phyloP scores from a whole-genome alignment of 352 stramenopile species.

The Phytopythium oedochilum region DNA sequence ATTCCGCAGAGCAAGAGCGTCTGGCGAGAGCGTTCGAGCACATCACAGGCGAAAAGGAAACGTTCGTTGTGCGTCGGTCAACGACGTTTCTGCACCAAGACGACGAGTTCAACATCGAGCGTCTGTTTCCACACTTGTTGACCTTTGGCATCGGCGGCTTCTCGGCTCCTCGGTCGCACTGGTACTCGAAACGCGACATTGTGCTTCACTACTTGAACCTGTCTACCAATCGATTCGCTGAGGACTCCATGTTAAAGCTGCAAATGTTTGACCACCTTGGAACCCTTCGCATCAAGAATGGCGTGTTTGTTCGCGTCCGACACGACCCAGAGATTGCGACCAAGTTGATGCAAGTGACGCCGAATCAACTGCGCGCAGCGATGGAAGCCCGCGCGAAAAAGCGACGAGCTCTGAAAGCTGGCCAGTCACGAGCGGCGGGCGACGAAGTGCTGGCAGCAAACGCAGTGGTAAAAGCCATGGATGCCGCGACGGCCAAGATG shows the following conservation, averaged over 20 bases:
- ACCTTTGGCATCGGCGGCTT: conserved; percentile 22
- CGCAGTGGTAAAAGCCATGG: conserved; percentile 6
- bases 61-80: conserved; percentile 8
- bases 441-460: too few species aligned
- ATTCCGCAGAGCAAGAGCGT: conserved; percentile 1
- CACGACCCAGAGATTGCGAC: too few species aligned
- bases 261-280: conserved; percentile 20
- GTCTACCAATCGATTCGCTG: conserved; percentile 15
- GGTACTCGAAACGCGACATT: conserved; percentile 13
- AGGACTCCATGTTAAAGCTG: conserved; percentile 20
- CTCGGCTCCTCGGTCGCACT: neutral
- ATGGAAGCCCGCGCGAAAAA: conserved; percentile 2
- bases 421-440: too few species aligned
- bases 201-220: conserved; percentile 21
- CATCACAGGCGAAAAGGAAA: neutral
- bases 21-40: conserved; percentile 3
- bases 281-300: conserved; percentile 8
- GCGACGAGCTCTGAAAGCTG: too few species aligned
- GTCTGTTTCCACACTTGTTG: conserved; percentile 14
- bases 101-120: conserved; percentile 15
- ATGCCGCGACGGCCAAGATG: conserved; percentile 14
- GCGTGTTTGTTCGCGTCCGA: conserved; percentile 15
- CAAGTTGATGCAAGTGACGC: conserved; percentile 12
- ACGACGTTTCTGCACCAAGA: conserved; percentile 8
- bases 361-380: conserved; percentile 4